phyloP scores from a whole-genome alignment of 164 flowering plant genomes.

The Cinnamomum chago region DNA sequence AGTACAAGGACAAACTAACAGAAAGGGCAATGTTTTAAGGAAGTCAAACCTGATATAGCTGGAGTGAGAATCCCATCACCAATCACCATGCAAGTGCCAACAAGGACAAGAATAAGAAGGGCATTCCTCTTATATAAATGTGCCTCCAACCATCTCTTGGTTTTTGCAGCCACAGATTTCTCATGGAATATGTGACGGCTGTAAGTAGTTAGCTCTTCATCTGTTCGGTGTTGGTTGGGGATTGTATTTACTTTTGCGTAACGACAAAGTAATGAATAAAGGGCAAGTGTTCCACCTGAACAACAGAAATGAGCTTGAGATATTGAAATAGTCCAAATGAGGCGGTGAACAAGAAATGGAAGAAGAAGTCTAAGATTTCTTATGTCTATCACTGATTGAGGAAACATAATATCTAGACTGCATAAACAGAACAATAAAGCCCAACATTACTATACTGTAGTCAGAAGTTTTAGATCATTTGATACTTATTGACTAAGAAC shows the following conservation, averaged over 20 bases:
- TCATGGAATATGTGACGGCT: conserved; percentile 66
- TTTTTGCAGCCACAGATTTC: conserved; percentile 84
- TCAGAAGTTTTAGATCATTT: no score
- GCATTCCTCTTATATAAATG: conserved; percentile 46
- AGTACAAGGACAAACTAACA: neutral
- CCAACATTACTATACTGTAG: no score
- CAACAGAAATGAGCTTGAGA: neutral
- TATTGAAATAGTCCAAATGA: no score
- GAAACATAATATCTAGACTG: neutral
- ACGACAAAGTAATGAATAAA: conserved; percentile 89
- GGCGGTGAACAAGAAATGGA: no score
- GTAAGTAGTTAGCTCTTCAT: conserved; percentile 89
- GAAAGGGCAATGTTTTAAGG: neutral
- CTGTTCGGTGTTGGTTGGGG: conserved; percentile 89
- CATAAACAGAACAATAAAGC: neutral
- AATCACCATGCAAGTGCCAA: conserved; percentile 94
- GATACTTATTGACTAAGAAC: no score
- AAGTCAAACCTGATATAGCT: conserved; percentile 71
- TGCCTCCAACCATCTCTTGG: conserved; percentile 83
- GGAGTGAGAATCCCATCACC: conserved; percentile 99
- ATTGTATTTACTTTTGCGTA: conserved; percentile 84
- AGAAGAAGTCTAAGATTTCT: neutral
- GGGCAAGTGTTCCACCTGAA: conserved; percentile 95
- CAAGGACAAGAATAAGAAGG: conserved; percentile 80
- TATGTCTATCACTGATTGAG: neutral